Evolutionary conservation across 805 yeast genomes (phyloP).

Genomic region (Ogataea trehaloabstinens): DNA sequence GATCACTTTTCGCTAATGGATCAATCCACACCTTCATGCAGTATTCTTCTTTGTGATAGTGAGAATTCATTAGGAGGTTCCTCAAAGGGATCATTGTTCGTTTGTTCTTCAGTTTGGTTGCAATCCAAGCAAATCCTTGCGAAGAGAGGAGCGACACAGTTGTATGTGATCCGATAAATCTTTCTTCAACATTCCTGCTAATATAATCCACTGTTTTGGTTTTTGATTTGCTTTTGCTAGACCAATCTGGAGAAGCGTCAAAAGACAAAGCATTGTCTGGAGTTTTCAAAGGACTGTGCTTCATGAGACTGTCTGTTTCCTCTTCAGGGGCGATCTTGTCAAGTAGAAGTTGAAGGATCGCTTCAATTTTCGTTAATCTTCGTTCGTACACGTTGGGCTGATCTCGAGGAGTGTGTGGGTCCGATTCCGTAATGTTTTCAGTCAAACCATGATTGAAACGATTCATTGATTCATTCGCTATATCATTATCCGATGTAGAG

Average conservation of each 20-base stretch:
- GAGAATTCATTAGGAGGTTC: conserved; percentile 19
- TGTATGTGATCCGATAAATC: conserved; percentile 28
- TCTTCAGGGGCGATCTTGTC: conserved; percentile 16
- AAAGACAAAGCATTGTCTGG: background rate
- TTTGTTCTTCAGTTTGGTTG: conserved; percentile 17
- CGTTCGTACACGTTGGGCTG: conserved; percentile 19
- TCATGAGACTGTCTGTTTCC: background rate
- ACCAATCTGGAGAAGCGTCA: background rate
- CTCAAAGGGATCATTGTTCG: conserved; percentile 23
- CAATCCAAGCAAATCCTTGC: conserved; percentile 41
- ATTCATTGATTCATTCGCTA: background rate
- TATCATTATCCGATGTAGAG: background rate
- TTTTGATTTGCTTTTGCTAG: background rate
- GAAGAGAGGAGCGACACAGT: conserved; percentile 40
- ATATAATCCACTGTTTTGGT: background rate
- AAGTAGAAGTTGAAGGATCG: conserved; percentile 30
- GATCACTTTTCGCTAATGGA: conserved; percentile 26
- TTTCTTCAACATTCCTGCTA: conserved; percentile 2
- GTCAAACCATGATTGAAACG: background rate
- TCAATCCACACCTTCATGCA: conserved; percentile 33
- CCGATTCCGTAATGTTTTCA: background rate
- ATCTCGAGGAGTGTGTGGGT: background rate
- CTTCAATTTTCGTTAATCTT: conserved; percentile 34
- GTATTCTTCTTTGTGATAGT: conserved; percentile 16
- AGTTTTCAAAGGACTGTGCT: background rate